phyloP scores from a whole-genome alignment of 2,329 filamentous ascomycete genomes.

The Ascosphaera apis region DNA sequence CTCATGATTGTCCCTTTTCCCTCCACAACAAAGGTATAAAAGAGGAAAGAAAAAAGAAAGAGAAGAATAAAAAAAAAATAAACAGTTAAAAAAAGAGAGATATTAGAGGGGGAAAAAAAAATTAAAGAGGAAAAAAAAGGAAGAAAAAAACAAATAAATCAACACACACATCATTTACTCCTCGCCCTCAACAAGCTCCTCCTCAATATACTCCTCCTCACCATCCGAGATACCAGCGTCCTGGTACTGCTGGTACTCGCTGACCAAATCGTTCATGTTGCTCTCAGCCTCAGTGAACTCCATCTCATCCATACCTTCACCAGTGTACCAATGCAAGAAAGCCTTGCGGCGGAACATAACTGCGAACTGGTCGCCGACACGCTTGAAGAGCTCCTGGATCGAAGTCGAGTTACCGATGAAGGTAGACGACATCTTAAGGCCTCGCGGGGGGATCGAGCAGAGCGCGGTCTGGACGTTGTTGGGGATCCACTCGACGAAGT shows the following conservation, averaged over 20 bases:
- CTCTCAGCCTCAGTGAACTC: conserved; percentile 99
- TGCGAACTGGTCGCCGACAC: conserved; percentile 97
- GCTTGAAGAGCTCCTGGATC: conserved; percentile 99
- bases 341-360: conserved; percentile 99
- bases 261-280: conserved; percentile 99
- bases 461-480: conserved; percentile 99
- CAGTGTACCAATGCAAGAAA: conserved; percentile 99
- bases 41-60: too few relatives aligned
- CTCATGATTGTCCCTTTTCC: too few relatives aligned
- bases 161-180: conserved; percentile 28
- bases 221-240: conserved; percentile 93
- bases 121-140: not conserved
- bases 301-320: conserved; percentile 99
- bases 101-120: not conserved
- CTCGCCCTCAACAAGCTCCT: conserved; percentile 49
- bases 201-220: conserved; percentile 81
- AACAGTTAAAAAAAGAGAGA: too few relatives aligned
- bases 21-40: too few relatives aligned
- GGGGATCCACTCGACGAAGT: conserved; percentile 99
- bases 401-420: conserved; percentile 99
- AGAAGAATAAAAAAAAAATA: too few relatives aligned
- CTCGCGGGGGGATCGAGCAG: conserved; percentile 93
- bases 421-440: conserved; percentile 97
- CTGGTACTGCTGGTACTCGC: conserved; percentile 99
- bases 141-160: not conserved